These are phyloP conservation scores for Ophiocordyceps camponoti-saundersi DNA, from an alignment of 2,329 filamentous ascomycete genomes.

Conservation along the genomic window DNA sequence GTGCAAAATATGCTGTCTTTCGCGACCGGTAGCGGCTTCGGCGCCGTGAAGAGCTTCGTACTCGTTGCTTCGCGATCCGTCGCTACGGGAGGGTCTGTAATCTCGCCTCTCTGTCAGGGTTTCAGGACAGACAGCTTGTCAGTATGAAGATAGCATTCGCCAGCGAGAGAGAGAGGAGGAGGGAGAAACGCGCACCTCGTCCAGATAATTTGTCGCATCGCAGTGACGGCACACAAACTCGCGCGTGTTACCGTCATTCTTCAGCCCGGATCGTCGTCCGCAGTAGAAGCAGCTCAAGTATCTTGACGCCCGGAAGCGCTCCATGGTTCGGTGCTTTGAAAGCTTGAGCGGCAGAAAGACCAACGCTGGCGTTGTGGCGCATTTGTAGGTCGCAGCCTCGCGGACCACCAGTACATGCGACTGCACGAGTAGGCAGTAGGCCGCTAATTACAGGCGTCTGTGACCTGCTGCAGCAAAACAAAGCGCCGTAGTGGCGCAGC, in stretches of 20 bases:
- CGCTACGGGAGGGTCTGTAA: slow-evolving; percentile 65
- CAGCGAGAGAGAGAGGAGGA: too few species aligned
- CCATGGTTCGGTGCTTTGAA: slow-evolving; percentile 15
- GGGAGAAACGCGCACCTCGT: slow-evolving; percentile 41
- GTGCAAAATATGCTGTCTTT: slow-evolving; percentile 43
- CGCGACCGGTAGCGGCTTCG: slow-evolving; percentile 12
- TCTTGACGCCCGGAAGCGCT: slow-evolving; percentile 21
- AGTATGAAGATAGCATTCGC: too few species aligned
- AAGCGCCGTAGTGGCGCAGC: background rate
- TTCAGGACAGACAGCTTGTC: too few species aligned
- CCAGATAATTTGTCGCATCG: slow-evolving; percentile 76
- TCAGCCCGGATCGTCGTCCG: slow-evolving; percentile 45
- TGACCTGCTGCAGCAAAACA: background rate
- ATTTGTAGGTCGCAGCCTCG: background rate
- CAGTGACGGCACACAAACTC: slow-evolving; percentile 63
- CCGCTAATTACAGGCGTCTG: background rate
- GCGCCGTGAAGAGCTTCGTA: slow-evolving; percentile 26
- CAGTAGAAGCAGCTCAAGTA: slow-evolving; percentile 70
- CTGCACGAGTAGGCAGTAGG: too few species aligned
- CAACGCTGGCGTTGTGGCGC: background rate
- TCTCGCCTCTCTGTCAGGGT: slow-evolving; percentile 54
- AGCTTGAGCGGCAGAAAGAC: background rate
- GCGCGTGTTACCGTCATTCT: slow-evolving; percentile 37
- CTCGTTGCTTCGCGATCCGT: slow-evolving; percentile 25
- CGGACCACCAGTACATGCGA: too few species aligned